These are phyloP conservation scores for Teratosphaeriaceae sp. DNA, from an alignment of 2,329 filamentous ascomycete species.

Conservation along the genomic window DNA sequence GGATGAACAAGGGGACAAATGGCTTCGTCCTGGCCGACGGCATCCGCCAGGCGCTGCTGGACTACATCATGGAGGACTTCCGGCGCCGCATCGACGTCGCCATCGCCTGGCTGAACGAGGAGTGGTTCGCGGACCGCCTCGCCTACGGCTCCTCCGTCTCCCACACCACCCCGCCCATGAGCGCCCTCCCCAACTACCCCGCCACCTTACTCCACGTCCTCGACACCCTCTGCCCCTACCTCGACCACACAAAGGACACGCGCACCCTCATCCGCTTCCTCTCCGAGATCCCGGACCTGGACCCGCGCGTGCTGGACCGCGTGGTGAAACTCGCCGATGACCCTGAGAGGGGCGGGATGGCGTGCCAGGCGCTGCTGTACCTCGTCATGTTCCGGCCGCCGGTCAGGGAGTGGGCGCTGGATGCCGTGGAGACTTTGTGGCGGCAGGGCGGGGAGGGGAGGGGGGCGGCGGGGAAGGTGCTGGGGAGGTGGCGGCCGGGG, in stretches of 20 bases:
- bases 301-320: conserved; percentile 61
- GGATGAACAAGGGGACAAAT: conserved; percentile 10
- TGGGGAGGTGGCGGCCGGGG: conserved; percentile 50
- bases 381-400: conserved; percentile 54
- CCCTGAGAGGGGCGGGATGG: conserved; percentile 55
- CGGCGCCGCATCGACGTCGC: conserved; percentile 81
- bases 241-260: conserved; percentile 88
- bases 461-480: conserved; percentile 45
- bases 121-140: conserved; percentile 90
- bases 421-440: conserved; percentile 54
- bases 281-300: conserved; percentile 81
- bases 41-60: conserved; percentile 74
- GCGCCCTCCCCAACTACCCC: conserved; percentile 22
- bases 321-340: conserved; percentile 60
- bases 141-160: too few relatives aligned
- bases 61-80: conserved; percentile 88
- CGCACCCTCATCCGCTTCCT: conserved; percentile 76
- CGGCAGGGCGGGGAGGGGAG: conserved; percentile 43
- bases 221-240: conserved; percentile 80
- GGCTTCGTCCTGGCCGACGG: conserved; percentile 52
- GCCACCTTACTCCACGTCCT: conserved; percentile 48
- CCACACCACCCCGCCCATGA: neutral
- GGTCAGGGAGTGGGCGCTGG: conserved; percentile 49
- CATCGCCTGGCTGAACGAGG: conserved; percentile 90
- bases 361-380: conserved; percentile 53